Conservation (phyloP, 345 rosid genomes). For the Salix koriyanagi region DNA sequence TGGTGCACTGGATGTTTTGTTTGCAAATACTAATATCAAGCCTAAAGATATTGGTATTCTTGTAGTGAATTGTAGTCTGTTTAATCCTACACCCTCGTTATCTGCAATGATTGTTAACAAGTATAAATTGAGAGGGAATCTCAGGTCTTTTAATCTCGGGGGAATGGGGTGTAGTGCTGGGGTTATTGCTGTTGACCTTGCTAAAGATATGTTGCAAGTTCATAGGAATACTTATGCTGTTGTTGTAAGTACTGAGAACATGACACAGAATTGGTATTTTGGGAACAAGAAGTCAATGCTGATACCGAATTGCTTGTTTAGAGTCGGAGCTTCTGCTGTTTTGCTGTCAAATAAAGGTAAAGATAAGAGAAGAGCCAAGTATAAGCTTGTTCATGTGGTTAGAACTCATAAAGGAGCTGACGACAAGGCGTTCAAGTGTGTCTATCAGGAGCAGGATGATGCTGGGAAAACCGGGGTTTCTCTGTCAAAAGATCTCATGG, state of each 20-base stretch:
- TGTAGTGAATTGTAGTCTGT: conserved; percentile 86
- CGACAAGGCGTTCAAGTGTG: conserved; percentile 79
- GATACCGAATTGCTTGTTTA: conserved; percentile 82
- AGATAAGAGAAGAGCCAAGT: conserved; percentile 67
- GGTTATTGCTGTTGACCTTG: conserved; percentile 72
- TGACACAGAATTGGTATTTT: conserved; percentile 91
- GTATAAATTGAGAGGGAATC: conserved; percentile 74
- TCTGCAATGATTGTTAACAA: conserved; percentile 89
- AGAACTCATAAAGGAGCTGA: conserved; percentile 90
- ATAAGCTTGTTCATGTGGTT: conserved; percentile 75
- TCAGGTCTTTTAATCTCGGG: conserved; percentile 67
- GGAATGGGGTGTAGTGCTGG: conserved; percentile 98
- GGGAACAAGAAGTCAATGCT: conserved; percentile 88
- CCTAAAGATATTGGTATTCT: conserved; percentile 82
- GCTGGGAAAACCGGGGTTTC: conserved; percentile 79
- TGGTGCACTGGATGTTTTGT: conserved; percentile 69
- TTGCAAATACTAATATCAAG: conserved; percentile 60
- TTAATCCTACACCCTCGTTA: conserved; percentile 86
- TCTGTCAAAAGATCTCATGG: conserved; percentile 84
- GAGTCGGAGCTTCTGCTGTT: conserved; percentile 77
- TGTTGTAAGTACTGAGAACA: conserved; percentile 87
- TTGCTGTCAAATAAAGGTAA: conserved; percentile 55
- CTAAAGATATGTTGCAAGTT: conserved; percentile 79
- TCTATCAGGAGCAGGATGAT: conserved; percentile 82
- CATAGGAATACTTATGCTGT: conserved; percentile 83